Evolutionary conservation across 2,329 filamentous ascomycete genomes (phyloP).

Genomic region (Tricladium varicosporioides): DNA sequence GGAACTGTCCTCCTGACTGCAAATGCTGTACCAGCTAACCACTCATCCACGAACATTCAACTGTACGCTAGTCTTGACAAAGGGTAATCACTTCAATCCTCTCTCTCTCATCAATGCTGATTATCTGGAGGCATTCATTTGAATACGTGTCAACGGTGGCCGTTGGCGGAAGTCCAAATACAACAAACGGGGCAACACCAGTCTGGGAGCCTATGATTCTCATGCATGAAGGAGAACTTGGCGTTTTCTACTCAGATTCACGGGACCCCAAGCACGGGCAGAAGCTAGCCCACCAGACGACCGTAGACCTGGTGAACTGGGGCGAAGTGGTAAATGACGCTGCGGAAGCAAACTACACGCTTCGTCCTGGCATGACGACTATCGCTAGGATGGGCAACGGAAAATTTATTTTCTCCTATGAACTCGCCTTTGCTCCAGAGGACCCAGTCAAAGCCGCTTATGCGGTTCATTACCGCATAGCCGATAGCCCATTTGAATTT

Average conservation of each 20-base stretch:
- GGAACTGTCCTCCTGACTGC: constrained; percentile 59
- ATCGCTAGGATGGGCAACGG: constrained; percentile 50
- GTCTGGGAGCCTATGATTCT: constrained; percentile 70
- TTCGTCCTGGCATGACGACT: constrained; percentile 64
- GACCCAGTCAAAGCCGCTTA: constrained; percentile 3
- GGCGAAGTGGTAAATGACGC: constrained; percentile 58
- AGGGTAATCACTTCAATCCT: constrained; percentile 55
- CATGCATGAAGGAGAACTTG: constrained; percentile 53
- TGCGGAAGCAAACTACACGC: constrained; percentile 54
- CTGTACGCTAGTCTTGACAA: constrained; percentile 60
- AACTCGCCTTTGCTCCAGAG: constrained; percentile 30
- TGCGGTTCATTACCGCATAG: constrained; percentile 52
- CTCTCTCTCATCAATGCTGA: neutral
- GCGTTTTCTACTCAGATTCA: constrained; percentile 70
- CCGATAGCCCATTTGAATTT: constrained; percentile 46
- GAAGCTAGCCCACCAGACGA: constrained; percentile 63
- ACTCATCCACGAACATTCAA: constrained; percentile 62
- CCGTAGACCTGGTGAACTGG: constrained; percentile 58
- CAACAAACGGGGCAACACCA: constrained; percentile 58
- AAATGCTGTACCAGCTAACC: constrained; percentile 38
- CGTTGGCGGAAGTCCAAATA: constrained; percentile 52
- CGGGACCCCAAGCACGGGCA: constrained; percentile 64
- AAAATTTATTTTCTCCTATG: constrained; percentile 60
- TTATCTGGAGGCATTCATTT: neutral
- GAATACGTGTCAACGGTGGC: constrained; percentile 56